phyloP scores from a whole-genome alignment of 2,329 filamentous ascomycete species.

The Hirsutella rhossiliensis region DNA sequence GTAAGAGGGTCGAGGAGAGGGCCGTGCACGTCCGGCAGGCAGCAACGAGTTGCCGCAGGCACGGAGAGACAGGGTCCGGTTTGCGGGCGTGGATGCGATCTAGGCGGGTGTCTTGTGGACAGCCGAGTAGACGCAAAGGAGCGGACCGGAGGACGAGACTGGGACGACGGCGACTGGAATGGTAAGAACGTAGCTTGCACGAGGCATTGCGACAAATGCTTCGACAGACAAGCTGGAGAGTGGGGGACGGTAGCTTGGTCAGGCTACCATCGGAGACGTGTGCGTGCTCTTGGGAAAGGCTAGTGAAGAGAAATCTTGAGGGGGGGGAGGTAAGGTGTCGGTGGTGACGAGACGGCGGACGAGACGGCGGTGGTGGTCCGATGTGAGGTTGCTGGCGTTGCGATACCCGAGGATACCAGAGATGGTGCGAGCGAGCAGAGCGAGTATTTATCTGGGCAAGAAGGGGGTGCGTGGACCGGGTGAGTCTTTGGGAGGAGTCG shows the following conservation, averaged over 20 bases:
- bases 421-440: no score
- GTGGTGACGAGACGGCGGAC: neutral
- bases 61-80: slow-evolving; percentile 26
- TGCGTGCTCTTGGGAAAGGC: no score
- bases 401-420: no score
- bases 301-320: neutral
- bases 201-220: slow-evolving; percentile 41
- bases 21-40: slow-evolving; percentile 24
- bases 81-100: slow-evolving; percentile 19
- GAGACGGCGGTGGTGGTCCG: no score
- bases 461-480: no score
- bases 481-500: no score
- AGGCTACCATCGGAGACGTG: slow-evolving; percentile 2
- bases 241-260: slow-evolving; percentile 13
- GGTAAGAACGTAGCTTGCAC: slow-evolving; percentile 34
- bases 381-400: no score
- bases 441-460: no score
- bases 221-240: slow-evolving; percentile 12
- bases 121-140: slow-evolving; percentile 39
- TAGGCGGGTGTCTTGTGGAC: slow-evolving; percentile 29
- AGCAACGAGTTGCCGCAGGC: slow-evolving; percentile 18
- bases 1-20: slow-evolving; percentile 18
- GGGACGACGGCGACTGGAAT: slow-evolving; percentile 53
- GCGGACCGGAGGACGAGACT: slow-evolving; percentile 44
- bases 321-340: neutral